Conservation (phyloP, 148 eudicot genomes). For the Spergularia marina region DNA sequence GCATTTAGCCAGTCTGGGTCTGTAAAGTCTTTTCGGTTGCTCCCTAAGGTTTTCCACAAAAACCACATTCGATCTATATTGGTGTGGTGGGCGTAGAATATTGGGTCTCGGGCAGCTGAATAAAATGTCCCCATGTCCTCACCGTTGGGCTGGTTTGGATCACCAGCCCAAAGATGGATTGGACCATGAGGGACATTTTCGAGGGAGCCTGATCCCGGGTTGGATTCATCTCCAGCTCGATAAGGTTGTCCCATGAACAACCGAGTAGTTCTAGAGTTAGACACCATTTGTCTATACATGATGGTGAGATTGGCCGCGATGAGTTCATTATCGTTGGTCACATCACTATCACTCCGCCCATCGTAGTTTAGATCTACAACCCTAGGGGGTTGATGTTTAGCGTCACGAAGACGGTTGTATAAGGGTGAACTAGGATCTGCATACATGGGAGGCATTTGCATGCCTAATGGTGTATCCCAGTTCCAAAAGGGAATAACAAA, state of each 20-base stretch:
- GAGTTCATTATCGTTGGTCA: slow-evolving; percentile 27
- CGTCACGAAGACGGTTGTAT: slow-evolving; percentile 45
- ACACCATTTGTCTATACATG: slow-evolving; percentile 81
- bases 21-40: slow-evolving; percentile 42
- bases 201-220: slow-evolving; percentile 55
- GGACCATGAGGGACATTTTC: slow-evolving; percentile 76
- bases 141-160: slow-evolving; percentile 44
- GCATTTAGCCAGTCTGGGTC: slow-evolving; percentile 69
- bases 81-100: slow-evolving; percentile 69
- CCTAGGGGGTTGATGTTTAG: slow-evolving; percentile 44
- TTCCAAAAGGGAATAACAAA: slow-evolving; percentile 86
- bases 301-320: slow-evolving; percentile 48
- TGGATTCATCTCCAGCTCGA: slow-evolving; percentile 54
- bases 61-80: slow-evolving; percentile 74
- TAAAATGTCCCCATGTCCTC: slow-evolving; percentile 93
- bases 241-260: slow-evolving; percentile 72
- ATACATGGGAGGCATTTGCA: slow-evolving; percentile 58
- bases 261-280: slow-evolving; percentile 42
- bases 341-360: slow-evolving; percentile 25
- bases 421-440: slow-evolving; percentile 41
- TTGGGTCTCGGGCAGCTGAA: slow-evolving; percentile 74
- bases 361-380: slow-evolving; percentile 53
- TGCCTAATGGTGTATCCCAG: slow-evolving; percentile 68
- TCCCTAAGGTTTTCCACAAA: slow-evolving; percentile 61
- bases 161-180: slow-evolving; percentile 68